Conservation (phyloP, 2,329 filamentous ascomycete species). For the Epichloe scottii region DNA sequence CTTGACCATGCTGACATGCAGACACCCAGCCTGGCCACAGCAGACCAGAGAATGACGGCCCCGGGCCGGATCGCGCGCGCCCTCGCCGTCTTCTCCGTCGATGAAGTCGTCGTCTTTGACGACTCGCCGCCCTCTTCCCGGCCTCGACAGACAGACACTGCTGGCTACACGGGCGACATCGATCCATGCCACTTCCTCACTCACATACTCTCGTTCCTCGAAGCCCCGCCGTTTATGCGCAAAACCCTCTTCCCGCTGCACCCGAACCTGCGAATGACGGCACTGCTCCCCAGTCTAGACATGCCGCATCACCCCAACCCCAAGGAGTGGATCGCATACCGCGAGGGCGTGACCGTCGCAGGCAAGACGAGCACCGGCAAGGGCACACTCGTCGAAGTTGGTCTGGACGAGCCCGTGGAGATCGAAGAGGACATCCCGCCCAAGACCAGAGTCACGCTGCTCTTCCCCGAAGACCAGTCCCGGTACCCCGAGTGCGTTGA, state of each 20-base stretch:
- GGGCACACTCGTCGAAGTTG: slow-evolving; percentile 46
- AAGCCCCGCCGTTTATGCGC: slow-evolving; percentile 73
- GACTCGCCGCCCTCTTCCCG: slow-evolving; percentile 43
- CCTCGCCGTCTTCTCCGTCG: slow-evolving; percentile 69
- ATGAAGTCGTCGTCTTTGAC: slow-evolving; percentile 74
- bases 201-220: slow-evolving; percentile 69
- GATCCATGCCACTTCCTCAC: slow-evolving; percentile 71
- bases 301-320: slow-evolving; percentile 73
- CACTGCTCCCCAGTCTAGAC: slow-evolving; percentile 63
- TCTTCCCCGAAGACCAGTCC: slow-evolving; percentile 35
- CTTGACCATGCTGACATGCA: background rate
- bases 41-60: slow-evolving; percentile 62
- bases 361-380: slow-evolving; percentile 27
- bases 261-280: slow-evolving; percentile 62
- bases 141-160: slow-evolving; percentile 33
- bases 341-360: slow-evolving; percentile 59
- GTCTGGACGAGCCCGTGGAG: slow-evolving; percentile 40
- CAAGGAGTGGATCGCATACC: slow-evolving; percentile 67
- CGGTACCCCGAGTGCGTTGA: slow-evolving; percentile 46
- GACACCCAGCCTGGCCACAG: slow-evolving; percentile 47
- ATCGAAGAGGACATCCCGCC: slow-evolving; percentile 51
- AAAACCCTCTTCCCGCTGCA: slow-evolving; percentile 65
- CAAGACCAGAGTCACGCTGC: slow-evolving; percentile 62
- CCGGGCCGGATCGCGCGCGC: slow-evolving; percentile 70
- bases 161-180: slow-evolving; percentile 52